These are phyloP conservation scores for Komagataella pseudopastoris DNA, from an alignment of 805 yeast species.

Conservation along the genomic window DNA sequence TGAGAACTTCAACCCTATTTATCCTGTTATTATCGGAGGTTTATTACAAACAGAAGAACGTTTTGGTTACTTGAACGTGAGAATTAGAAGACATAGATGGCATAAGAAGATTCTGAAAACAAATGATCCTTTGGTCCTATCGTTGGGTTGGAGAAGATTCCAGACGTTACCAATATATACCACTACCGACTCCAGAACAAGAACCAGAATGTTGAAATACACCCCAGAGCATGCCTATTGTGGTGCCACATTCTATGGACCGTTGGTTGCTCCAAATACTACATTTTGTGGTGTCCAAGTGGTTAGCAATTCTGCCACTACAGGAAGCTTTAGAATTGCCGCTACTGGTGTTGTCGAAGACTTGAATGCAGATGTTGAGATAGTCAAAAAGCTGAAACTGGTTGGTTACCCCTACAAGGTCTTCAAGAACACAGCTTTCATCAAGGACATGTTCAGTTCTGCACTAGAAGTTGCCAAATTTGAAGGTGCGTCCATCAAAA, in stretches of 20 bases:
- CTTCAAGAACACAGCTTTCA: conserved; percentile 91
- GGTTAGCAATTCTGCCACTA: conserved; percentile 71
- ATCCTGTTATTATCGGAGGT: conserved; percentile 85
- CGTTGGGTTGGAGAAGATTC: conserved; percentile 97
- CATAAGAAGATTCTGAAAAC: conserved; percentile 91
- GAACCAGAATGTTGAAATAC: conserved; percentile 95
- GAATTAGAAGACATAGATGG: conserved; percentile 98
- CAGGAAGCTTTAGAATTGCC: conserved; percentile 85
- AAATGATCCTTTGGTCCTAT: conserved; percentile 86
- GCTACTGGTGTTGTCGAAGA: conserved; percentile 96
- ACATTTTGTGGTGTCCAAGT: conserved; percentile 93
- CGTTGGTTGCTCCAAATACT: conserved; percentile 92
- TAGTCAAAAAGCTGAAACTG: conserved; percentile 88
- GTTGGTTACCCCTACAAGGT: conserved; percentile 93
- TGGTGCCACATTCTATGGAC: conserved; percentile 92
- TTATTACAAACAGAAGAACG: conserved; percentile 80
- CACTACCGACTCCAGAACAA: conserved; percentile 92
- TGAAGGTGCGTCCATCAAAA: conserved; percentile 94
- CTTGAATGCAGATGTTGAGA: conserved; percentile 78
- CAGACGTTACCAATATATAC: conserved; percentile 94
- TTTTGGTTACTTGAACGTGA: conserved; percentile 84
- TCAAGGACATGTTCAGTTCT: conserved; percentile 90
- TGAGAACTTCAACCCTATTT: conserved; percentile 73
- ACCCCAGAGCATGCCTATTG: conserved; percentile 98
- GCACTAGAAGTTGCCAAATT: conserved; percentile 93